Base-by-base conservation (phyloP, 352 stramenopile genomes). In the Globisporangium orthogonon region DNA sequence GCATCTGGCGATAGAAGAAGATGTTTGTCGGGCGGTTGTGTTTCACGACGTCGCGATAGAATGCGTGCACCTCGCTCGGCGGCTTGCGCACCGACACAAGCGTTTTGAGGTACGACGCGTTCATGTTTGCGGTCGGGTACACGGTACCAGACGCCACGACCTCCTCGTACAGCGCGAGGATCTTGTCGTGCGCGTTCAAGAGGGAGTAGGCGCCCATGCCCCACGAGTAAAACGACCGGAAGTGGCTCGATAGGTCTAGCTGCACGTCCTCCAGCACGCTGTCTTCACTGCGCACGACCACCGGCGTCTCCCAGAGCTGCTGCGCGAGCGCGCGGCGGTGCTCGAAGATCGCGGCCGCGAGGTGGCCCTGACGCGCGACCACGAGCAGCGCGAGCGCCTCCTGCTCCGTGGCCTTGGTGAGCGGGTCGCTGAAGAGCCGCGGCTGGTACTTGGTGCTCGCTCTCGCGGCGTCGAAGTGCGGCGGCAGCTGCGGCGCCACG, bases 181-280 rank as follows among this genome's bases (percentile, higher is more conserved):
- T 48, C 45, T 66, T 61, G 9, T 58, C 55, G 54, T 75, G 61
- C 44, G 66, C 58, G 9, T 62, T 61, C 17, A 63, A 57, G 30
- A 66, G 33, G 1, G 56, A 55, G 56, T 74, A 76, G 28, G 73
- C 73, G 14, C 79, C 73, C 63, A 82, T 80, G 7, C 72, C 70
- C 68, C 68, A 89, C 58, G 79, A 89, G 63, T 82, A 89, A 49
- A 84, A 87, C 65, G 76, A 80, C 14, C 79, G 76, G 46, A 86
- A 60, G 35, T 85, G 72, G 31, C 52, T 54, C 23, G 53, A 61
- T 9, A 89, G 63, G 40, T 71, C 69, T 46, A 86, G 61, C 6
- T 52, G 40, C 14, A 56, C 54, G 51, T 78, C 65, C 39, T 74
- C 69, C 59, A 79, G 69, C 14, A 76, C 73, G 40, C 56, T 68